Evolutionary conservation across 495 filamentous ascomycete species (phyloP), one percentile per base, ranked within the genome.

Genomic region (Recurvomyces mirabilis): DNA sequence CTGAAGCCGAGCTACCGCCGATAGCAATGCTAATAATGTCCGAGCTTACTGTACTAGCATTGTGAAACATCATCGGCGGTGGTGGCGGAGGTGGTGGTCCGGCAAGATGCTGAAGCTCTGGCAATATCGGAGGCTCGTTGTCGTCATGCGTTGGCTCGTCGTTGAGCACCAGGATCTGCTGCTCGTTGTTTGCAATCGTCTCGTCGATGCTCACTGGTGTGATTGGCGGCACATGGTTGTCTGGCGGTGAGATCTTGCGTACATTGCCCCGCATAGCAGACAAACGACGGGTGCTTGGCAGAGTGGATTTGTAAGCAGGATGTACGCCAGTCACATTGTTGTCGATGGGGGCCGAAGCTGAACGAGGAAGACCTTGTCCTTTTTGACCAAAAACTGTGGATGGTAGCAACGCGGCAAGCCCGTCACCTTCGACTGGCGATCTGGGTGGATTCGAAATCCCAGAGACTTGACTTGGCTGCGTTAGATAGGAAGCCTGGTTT

Each of bases 41-140:
- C 4, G 53, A 52, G 22, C 36, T 58, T 28, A 42, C 52, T 4
- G 35, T 24, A 13, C 46, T 51, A n/a, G 24, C 14, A 10, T 35
- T 43, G 21, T 44, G 32, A 64, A 71, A 50, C 72, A 79, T 40
- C 62, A 74, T 38, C 19, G 75, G 73, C 28, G 71, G 79, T 2
- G 82, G 79, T 10, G 79, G 79, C 0, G 78, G 79, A 3, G 78
- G 79, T 2, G 79, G 76, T 4, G 76, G 76, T 13, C 55, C 67
- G 21, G 78, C 77, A 7, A 94, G 72, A 62, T 94, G 87, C 57
- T 87, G 82, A n/a, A 93, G 74, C 51, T 94, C 82, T 38, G 79
- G 78, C 29, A 94, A 68, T 23, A 93, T 72, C 10, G 78, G 77
- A 10, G 81, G 78, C 20, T 30, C 25, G 21, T 47, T 45, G 11